A percentile compares a stretch with the other conserved stretches of the same genome.
These are phyloP conservation scores for Coemansia sp. DNA, from an alignment of 192 early-diverging fungal genomes.

Conservation along the genomic window DNA sequence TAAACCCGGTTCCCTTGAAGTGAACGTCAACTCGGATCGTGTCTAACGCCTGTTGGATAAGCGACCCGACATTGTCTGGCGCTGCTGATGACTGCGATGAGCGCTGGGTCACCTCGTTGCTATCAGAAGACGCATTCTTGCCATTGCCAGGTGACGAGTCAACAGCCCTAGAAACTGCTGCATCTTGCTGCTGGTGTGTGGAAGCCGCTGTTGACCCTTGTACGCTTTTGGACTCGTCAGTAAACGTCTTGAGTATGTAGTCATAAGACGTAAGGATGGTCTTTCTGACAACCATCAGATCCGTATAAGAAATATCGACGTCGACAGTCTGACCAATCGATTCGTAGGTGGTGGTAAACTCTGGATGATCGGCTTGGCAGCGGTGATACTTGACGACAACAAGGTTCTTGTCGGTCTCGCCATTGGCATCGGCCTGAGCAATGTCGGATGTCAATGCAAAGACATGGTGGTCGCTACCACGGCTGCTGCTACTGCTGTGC, in stretches of 20 bases:
- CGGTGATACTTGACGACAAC: slow-evolving; percentile 73
- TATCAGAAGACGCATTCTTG: background rate
- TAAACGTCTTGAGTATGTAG: slow-evolving; percentile 79
- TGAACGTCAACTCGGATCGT: slow-evolving; percentile 76
- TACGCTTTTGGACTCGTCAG: slow-evolving; percentile 33
- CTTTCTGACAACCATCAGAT: slow-evolving; percentile 81
- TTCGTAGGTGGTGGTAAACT: slow-evolving; percentile 72
- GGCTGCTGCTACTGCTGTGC: slow-evolving; percentile 4
- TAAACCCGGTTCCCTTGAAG: slow-evolving; percentile 78
- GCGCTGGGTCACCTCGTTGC: background rate
- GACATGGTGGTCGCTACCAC: slow-evolving; percentile 18
- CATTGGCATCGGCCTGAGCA: slow-evolving; percentile 51
- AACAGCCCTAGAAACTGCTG: too few species aligned
- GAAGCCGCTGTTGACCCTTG: slow-evolving; percentile 5
- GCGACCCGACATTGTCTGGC: slow-evolving; percentile 22
- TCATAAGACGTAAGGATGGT: slow-evolving; percentile 85
- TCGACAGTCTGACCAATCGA: slow-evolving; percentile 81
- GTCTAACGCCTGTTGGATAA: slow-evolving; percentile 53
- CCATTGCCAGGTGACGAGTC: background rate
- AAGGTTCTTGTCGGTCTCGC: slow-evolving; percentile 61
- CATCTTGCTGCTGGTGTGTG: background rate
- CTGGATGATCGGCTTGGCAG: slow-evolving; percentile 70
- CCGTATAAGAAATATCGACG: slow-evolving; percentile 75
- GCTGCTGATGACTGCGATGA: background rate
- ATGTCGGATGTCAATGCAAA: slow-evolving; percentile 54